These are phyloP conservation scores for Hyaloperonospora brassicae DNA, from an alignment of 352 stramenopile genomes.

Conservation along the genomic window DNA sequence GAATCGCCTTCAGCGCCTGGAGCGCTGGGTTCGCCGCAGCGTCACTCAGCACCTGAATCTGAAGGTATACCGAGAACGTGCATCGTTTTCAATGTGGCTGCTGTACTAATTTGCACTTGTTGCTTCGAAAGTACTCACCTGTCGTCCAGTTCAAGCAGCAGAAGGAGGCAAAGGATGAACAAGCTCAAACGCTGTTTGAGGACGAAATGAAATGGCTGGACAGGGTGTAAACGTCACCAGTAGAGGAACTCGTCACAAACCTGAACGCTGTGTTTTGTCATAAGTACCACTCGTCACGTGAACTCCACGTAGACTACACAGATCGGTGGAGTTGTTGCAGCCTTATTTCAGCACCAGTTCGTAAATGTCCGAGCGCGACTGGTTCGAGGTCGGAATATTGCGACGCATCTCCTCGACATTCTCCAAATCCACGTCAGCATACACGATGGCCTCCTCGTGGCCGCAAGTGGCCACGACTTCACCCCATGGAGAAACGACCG, in stretches of 20 bases:
- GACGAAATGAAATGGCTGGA: constrained; percentile 75
- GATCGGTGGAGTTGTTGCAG: background rate
- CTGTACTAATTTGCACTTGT: constrained; percentile 1
- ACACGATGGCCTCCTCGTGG: constrained; percentile 89
- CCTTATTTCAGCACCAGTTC: constrained; percentile 75
- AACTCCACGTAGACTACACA: constrained; percentile 1
- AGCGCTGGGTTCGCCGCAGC: constrained; percentile 60
- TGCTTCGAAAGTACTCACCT: constrained; percentile 51
- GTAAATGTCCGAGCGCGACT: constrained; percentile 96
- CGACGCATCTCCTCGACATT: constrained; percentile 92
- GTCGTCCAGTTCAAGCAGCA: constrained; percentile 73
- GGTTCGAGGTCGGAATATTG: constrained; percentile 93
- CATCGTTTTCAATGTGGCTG: background rate
- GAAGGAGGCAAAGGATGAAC: constrained; percentile 53
- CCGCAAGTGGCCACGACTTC: constrained; percentile 93
- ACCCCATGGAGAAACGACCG: constrained; percentile 95
- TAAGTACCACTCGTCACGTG: constrained; percentile 7
- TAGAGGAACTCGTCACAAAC: constrained; percentile 22
- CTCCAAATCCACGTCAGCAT: constrained; percentile 93
- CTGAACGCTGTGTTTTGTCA: constrained; percentile 17
- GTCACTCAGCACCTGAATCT: constrained; percentile 73
- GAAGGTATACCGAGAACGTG: constrained; percentile 36
- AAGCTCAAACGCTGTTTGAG: constrained; percentile 56
- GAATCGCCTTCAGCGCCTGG: constrained; percentile 50
- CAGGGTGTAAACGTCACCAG: constrained; percentile 17